These are phyloP conservation scores for Tetradesmus lagerheimii DNA, from an alignment of 139 green algal genomes.

Conservation along the genomic window DNA sequence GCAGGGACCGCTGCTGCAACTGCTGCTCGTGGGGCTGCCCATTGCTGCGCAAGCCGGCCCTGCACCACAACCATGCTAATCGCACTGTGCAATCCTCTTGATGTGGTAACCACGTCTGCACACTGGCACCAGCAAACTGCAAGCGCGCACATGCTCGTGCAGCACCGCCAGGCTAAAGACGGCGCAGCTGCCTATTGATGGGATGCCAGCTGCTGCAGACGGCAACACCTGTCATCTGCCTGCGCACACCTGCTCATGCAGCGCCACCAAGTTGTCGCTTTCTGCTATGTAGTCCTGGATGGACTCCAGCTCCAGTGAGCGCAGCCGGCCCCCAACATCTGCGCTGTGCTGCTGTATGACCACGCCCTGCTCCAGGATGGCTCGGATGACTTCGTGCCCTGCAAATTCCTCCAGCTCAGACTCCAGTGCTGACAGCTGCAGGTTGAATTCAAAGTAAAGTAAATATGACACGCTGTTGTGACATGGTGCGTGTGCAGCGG, in stretches of 20 bases:
- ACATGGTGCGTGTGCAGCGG: background rate
- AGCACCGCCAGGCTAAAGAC: constrained; percentile 90
- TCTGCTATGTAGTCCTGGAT: constrained; percentile 97
- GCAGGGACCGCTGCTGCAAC: no score
- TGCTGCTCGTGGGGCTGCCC: background rate
- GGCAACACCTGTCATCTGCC: background rate
- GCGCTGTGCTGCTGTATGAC: constrained; percentile 82
- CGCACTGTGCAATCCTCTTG: no score
- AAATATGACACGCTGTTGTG: background rate
- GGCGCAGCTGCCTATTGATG: constrained; percentile 90
- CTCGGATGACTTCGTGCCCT: constrained; percentile 83
- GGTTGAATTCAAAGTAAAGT: background rate
- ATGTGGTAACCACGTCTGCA: no score
- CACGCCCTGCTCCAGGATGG: constrained; percentile 82
- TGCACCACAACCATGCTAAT: no score
- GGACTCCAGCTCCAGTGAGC: constrained; percentile 89
- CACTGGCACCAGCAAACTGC: no score
- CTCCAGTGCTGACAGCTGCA: constrained; percentile 65
- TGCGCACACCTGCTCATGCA: constrained; percentile 84
- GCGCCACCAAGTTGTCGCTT: constrained; percentile 88
- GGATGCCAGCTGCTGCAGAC: background rate
- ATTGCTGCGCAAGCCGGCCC: no score
- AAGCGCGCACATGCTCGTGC: constrained; percentile 79
- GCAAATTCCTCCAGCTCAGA: constrained; percentile 81
- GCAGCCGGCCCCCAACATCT: constrained; percentile 89